Conservation (phyloP, 2,329 filamentous ascomycete genomes). For the Fusarium fracticaudum region DNA sequence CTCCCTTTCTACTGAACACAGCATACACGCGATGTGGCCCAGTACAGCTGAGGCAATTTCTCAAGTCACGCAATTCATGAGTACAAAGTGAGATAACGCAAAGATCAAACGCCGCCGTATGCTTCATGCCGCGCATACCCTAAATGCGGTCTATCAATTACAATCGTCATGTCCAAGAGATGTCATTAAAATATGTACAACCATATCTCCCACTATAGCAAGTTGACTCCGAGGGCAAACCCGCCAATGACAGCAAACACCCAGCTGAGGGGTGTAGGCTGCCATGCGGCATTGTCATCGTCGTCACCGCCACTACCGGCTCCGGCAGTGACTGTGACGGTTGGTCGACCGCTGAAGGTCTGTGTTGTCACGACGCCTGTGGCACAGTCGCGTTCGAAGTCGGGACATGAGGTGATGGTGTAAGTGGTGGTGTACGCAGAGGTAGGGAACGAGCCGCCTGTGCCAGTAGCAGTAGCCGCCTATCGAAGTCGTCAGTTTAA, state of each 20-base stretch:
- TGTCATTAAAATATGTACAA: constrained; percentile 28
- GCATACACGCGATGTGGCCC: background rate
- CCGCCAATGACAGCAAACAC: constrained; percentile 32
- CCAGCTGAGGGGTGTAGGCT: constrained; percentile 25
- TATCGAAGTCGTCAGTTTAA: background rate
- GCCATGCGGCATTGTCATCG: constrained; percentile 33
- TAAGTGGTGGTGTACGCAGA: constrained; percentile 40
- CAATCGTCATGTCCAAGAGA: constrained; percentile 18
- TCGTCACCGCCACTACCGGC: constrained; percentile 1
- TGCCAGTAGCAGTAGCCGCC: constrained; percentile 12
- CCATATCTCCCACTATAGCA: constrained; percentile 29
- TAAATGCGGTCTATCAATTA: constrained; percentile 25
- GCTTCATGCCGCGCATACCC: constrained; percentile 2
- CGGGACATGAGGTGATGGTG: constrained; percentile 43
- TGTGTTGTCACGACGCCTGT: constrained; percentile 43
- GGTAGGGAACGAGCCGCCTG: constrained; percentile 20
- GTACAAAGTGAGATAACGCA: background rate
- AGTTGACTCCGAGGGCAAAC: constrained; percentile 37
- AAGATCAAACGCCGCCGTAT: constrained; percentile 32
- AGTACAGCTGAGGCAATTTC: background rate
- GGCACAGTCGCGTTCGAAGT: constrained; percentile 34
- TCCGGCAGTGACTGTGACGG: constrained; percentile 36
- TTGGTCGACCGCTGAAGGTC: constrained; percentile 30
- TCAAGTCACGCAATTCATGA: background rate
- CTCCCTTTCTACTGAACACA: background rate